Percentiles rank a stretch among this genome's conserved stretches.
Conservation (phyloP, 2,329 filamentous ascomycete species). For the Cercospora zeae-maydis region DNA sequence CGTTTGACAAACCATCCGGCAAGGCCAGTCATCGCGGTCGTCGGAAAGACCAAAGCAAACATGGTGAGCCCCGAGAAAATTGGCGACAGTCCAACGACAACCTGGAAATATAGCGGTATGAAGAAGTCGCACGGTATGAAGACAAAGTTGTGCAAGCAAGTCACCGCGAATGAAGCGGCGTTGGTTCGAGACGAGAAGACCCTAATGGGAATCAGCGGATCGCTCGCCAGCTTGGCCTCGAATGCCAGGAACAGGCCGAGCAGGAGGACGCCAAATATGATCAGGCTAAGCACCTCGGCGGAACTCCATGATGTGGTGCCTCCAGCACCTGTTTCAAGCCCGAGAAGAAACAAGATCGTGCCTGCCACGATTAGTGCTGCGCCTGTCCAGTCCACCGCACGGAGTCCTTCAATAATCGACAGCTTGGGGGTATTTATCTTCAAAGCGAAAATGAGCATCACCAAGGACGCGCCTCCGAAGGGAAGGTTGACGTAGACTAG, state of each 20-base stretch:
- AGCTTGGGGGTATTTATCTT: slow-evolving; percentile 63
- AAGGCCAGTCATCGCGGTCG: slow-evolving; percentile 45
- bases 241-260: slow-evolving; percentile 54
- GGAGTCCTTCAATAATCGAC: slow-evolving; percentile 57
- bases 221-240: slow-evolving; percentile 61
- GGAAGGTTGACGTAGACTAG: slow-evolving; percentile 43
- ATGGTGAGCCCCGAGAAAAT: slow-evolving; percentile 58
- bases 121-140: slow-evolving; percentile 68
- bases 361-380: slow-evolving; percentile 43
- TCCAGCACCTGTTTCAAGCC: slow-evolving; percentile 52
- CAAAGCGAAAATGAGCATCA: slow-evolving; percentile 58
- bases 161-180: slow-evolving; percentile 52
- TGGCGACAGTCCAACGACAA: slow-evolving; percentile 59
- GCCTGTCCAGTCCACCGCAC: slow-evolving; percentile 63
- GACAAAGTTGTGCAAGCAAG: slow-evolving; percentile 48
- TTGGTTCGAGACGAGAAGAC: slow-evolving; percentile 59
- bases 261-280: slow-evolving; percentile 50
- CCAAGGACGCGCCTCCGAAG: slow-evolving; percentile 55
- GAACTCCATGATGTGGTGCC: slow-evolving; percentile 52
- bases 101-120: slow-evolving; percentile 70
- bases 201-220: slow-evolving; percentile 65
- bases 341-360: slow-evolving; percentile 52
- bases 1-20: slow-evolving; percentile 49
- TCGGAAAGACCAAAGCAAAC: slow-evolving; percentile 54
- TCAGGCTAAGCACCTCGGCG: slow-evolving; percentile 53